Conservation (phyloP, 192 early-diverging fungal genomes). For the Diversispora epigaea region DNA sequence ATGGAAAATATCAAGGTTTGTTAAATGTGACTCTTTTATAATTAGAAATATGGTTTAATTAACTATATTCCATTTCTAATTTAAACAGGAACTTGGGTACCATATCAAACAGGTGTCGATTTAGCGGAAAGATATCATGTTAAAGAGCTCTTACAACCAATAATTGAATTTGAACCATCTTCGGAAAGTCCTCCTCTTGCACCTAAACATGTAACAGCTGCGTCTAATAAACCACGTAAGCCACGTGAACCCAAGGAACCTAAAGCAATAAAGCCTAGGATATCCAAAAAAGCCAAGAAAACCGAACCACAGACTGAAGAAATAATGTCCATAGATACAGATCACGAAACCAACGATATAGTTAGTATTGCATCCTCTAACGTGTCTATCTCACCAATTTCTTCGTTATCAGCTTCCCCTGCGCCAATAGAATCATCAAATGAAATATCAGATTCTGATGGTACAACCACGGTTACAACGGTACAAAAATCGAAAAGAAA, state of each 20-base stretch:
- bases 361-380: constrained; percentile 34
- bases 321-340: constrained; percentile 9
- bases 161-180: constrained; percentile 78
- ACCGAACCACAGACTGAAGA: constrained; percentile 22
- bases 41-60: background rate
- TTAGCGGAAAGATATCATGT: constrained; percentile 83
- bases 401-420: constrained; percentile 18
- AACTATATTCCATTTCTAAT: constrained; percentile 28
- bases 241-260: constrained; percentile 39
- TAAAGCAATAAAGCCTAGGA: constrained; percentile 42
- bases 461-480: background rate
- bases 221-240: constrained; percentile 46
- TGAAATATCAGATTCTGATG: constrained; percentile 26
- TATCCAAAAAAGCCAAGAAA: constrained; percentile 29
- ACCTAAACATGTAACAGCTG: constrained; percentile 57
- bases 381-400: constrained; percentile 18
- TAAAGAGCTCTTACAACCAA: constrained; percentile 65
- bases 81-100: constrained; percentile 71
- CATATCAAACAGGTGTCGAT: constrained; percentile 77
- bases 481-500: constrained; percentile 12
- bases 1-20: constrained; percentile 94
- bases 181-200: constrained; percentile 52
- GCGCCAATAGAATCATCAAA: constrained; percentile 30
- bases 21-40: constrained; percentile 52
- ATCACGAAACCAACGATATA: constrained; percentile 36